These are phyloP conservation scores for Aphanomyces cochlioides DNA, from an alignment of 352 stramenopile species.

Conservation along the genomic window DNA sequence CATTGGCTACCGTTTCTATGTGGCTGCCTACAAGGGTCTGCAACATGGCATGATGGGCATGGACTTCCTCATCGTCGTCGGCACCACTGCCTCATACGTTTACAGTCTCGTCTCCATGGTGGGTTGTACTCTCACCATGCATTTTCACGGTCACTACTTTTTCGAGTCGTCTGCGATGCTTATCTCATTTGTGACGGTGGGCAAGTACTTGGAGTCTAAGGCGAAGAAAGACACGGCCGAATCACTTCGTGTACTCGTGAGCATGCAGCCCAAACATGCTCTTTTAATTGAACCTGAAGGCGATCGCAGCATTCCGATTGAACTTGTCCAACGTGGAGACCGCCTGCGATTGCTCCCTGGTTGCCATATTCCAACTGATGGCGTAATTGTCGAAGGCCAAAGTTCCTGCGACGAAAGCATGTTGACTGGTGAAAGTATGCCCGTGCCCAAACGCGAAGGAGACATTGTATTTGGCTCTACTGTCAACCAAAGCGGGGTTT, in stretches of 20 bases:
- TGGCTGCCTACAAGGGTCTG: constrained; percentile 74
- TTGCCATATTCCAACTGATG: constrained; percentile 75
- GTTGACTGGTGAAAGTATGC: constrained; percentile 37
- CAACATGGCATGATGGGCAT: constrained; percentile 87
- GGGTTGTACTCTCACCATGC: constrained; percentile 47
- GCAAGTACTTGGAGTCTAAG: constrained; percentile 87
- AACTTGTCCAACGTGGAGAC: constrained; percentile 79
- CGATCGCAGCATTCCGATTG: constrained; percentile 73
- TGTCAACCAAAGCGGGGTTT: constrained; percentile 32
- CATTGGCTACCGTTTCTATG: constrained; percentile 74
- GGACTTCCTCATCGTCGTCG: constrained; percentile 83
- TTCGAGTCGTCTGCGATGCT: constrained; percentile 86
- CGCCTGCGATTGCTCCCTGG: constrained; percentile 66
- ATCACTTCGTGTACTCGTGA: constrained; percentile 62
- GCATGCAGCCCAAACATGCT: constrained; percentile 75
- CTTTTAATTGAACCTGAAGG: constrained; percentile 49
- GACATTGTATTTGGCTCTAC: constrained; percentile 85
- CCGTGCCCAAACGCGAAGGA: constrained; percentile 40
- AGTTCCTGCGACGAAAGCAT: constrained; percentile 35
- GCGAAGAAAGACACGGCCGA: constrained; percentile 83
- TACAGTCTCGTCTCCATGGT: constrained; percentile 83
- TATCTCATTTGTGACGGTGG: constrained; percentile 80
- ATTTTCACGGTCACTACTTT: constrained; percentile 80
- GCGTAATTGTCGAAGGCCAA: constrained; percentile 54
- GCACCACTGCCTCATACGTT: constrained; percentile 81